Conservation (phyloP, 2,329 filamentous ascomycete genomes). For the Leptographium radiaticola region DNA sequence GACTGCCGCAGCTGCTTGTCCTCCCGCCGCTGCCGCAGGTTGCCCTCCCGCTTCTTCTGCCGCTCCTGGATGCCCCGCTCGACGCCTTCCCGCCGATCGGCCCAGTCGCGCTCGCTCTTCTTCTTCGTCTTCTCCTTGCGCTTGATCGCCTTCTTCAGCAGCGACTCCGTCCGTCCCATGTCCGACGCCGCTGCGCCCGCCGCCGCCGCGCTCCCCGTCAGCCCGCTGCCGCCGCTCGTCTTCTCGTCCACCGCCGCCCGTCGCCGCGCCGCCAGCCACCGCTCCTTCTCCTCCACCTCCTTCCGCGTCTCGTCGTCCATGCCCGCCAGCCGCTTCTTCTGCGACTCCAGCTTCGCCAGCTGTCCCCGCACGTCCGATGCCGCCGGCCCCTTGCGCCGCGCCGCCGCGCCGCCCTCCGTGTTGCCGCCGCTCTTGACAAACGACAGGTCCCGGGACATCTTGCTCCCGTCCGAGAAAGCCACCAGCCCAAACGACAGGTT, state of each 20-base stretch:
- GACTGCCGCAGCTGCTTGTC: constrained; percentile 51
- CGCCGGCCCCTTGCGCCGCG: constrained; percentile 60
- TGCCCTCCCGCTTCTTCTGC: constrained; percentile 72
- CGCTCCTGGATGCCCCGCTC: constrained; percentile 63
- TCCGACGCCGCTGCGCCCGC: constrained; percentile 5
- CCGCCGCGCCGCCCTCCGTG: constrained; percentile 10
- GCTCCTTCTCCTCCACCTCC: constrained; percentile 84
- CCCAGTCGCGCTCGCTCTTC: constrained; percentile 86
- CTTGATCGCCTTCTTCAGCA: constrained; percentile 91
- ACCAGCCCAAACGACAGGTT: constrained; percentile 85
- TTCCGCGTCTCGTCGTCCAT: constrained; percentile 71
- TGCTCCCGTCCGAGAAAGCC: constrained; percentile 76
- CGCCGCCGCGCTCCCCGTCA: constrained; percentile 9
- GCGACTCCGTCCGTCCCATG: constrained; percentile 33
- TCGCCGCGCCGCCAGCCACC: constrained; percentile 84
- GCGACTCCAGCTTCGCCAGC: constrained; percentile 73
- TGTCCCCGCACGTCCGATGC: constrained; percentile 68
- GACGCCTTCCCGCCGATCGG: constrained; percentile 57
- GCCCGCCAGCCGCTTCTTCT: constrained; percentile 63
- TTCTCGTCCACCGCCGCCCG: constrained; percentile 58
- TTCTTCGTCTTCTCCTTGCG: constrained; percentile 81
- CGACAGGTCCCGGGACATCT: constrained; percentile 61
- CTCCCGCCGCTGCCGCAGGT: constrained; percentile 60
- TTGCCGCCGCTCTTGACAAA: constrained; percentile 30
- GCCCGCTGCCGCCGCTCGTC: constrained; percentile 20